Base-by-base conservation (phyloP, 2,329 filamentous ascomycete genomes). In the Calonectria pseudoturangicola region DNA sequence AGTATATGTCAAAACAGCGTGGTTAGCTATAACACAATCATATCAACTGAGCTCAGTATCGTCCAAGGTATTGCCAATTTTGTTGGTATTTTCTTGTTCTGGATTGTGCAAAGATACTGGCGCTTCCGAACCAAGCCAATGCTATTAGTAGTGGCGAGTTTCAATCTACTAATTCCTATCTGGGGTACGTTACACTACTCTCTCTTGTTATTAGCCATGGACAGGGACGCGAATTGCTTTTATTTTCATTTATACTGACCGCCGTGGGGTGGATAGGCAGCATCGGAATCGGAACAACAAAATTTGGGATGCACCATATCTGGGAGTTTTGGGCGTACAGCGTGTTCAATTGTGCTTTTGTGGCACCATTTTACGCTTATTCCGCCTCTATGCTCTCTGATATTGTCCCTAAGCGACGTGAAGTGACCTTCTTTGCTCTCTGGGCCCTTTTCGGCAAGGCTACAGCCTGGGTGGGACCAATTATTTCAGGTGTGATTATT, bases 241-340 rank as follows among this genome's bases (percentile, higher is more conserved):
- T 56, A 33, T 15, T 27, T 13, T n/a, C 10, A 13, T 21, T n/a
- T 18, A 36, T 21, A 27, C 54, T 58, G 10, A 58, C 10, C 6
- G 8, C 2, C 10, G 25, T 33, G 51, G 12, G 3, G 27, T 41
- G 8, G 25, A 7, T n/a, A 58, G 54, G 54, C 13, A 39, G n/a
- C 1, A 58, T 58, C n/a, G 54, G 54, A n/a, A 58, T 58, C 21
- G 33, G 54, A 27, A 58, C 54, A n/a, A 58, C 54, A 7, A 41
- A 58, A 10, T 58, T 58, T 21, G 54, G 54, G 7, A 58, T 58
- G 54, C 54, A 58, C 21, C 4, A 41, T 10, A 28, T 58, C 1
- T 58, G 54, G 54, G 54, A 58, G n/a, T 58, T 58, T n/a, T 58
- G 54, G 54, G 54, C 54, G 4, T 58, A 58, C 8, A 58, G 54